phyloP scores from a whole-genome alignment of 1,139 yeast genomes.

The Williopsis jadinii region DNA sequence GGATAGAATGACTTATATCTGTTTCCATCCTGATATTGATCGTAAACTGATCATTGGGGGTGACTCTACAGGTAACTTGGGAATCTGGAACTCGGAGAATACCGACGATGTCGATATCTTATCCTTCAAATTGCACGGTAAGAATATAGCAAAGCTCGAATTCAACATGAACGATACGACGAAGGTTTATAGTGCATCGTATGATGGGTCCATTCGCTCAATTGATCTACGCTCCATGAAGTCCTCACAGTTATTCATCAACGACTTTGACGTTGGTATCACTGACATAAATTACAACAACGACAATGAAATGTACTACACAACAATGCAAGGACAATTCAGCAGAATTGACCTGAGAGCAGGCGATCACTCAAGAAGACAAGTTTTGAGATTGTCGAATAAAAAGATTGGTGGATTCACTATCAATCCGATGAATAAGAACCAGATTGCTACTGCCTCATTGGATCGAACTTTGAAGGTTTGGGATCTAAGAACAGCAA shows the following conservation, averaged over 20 bases:
- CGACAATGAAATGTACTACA: slow-evolving; percentile 52
- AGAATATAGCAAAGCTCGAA: slow-evolving; percentile 57
- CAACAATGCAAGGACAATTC: slow-evolving; percentile 77
- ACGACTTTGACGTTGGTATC: slow-evolving; percentile 48
- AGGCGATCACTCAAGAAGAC: slow-evolving; percentile 27
- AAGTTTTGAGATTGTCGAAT: slow-evolving; percentile 60
- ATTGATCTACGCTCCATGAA: slow-evolving; percentile 58
- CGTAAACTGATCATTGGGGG: slow-evolving; percentile 74
- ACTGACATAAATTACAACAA: slow-evolving; percentile 53
- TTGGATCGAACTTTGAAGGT: slow-evolving; percentile 75
- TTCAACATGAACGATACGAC: slow-evolving; percentile 45
- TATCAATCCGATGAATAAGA: slow-evolving; percentile 56
- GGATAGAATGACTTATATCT: slow-evolving; percentile 66
- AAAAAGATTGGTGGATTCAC: slow-evolving; percentile 88
- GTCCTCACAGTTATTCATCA: slow-evolving; percentile 53
- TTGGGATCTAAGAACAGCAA: slow-evolving; percentile 72
- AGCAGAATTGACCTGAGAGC: slow-evolving; percentile 61
- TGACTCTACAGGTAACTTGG: slow-evolving; percentile 77
- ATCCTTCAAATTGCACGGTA: slow-evolving; percentile 69
- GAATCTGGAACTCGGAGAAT: slow-evolving; percentile 77
- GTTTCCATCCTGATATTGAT: slow-evolving; percentile 65
- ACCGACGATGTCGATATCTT: slow-evolving; percentile 43
- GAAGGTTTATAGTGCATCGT: slow-evolving; percentile 62
- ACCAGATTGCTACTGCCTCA: slow-evolving; percentile 78
- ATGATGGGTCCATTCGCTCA: slow-evolving; percentile 78